Conservation (phyloP, 2,329 filamentous ascomycete genomes). For the Alternaria ventricosa region DNA sequence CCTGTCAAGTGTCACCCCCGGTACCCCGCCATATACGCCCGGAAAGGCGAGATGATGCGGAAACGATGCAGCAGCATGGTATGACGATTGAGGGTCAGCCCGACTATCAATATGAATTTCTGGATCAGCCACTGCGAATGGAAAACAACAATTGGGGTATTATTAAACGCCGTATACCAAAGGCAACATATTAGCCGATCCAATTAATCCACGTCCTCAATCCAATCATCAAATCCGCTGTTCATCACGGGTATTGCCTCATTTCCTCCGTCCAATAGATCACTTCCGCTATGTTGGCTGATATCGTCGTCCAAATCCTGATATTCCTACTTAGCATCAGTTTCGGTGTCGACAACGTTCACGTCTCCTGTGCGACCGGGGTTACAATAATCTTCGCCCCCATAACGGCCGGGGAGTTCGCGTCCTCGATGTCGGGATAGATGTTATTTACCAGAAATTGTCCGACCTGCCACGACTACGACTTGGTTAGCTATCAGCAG, state of each 20-base stretch:
- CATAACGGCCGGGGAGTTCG: slow-evolving; percentile 4
- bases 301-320: background rate
- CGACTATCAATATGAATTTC: background rate
- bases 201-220: background rate
- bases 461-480: slow-evolving; percentile 18
- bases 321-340: slow-evolving; percentile 4
- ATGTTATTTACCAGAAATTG: slow-evolving; percentile 19
- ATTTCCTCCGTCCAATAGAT: background rate
- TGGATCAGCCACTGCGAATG: background rate
- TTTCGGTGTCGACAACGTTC: slow-evolving; percentile 1
- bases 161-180: background rate
- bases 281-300: background rate
- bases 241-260: background rate
- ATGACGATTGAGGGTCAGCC: background rate
- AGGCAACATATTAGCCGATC: background rate
- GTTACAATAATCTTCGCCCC: slow-evolving; percentile 8
- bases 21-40: background rate
- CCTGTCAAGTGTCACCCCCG: background rate
- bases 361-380: background rate
- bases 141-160: slow-evolving; percentile 2
- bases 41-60: background rate
- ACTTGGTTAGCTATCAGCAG: background rate
- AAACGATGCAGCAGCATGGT: background rate
- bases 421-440: slow-evolving; percentile 14
- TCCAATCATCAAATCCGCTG: background rate